Conservation (phyloP, 108 stramenopile species). For the Mediolabrus comicus region DNA sequence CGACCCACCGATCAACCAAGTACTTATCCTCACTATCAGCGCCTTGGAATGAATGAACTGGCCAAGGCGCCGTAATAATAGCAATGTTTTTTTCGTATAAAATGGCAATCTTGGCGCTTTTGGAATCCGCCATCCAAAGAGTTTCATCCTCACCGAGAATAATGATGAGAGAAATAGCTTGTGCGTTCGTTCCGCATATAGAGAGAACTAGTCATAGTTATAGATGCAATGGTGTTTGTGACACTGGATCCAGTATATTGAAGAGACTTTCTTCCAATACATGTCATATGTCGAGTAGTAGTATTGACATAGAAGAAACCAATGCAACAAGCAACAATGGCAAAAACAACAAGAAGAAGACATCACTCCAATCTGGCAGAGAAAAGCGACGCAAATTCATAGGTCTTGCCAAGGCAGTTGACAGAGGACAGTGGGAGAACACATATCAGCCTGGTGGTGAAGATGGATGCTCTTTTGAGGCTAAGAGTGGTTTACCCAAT, state of each 20-base stretch:
- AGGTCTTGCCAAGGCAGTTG: conserved; percentile 84
- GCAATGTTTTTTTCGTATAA: background rate
- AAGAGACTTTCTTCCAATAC: background rate
- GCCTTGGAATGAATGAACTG: too few species aligned
- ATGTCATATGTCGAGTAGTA: background rate
- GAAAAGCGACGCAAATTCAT: conserved; percentile 68
- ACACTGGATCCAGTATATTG: background rate
- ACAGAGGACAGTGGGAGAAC: conserved; percentile 66
- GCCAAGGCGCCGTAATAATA: too few species aligned
- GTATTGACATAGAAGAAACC: background rate
- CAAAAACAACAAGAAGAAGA: conserved; percentile 7
- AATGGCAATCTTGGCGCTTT: background rate
- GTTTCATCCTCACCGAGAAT: too few species aligned
- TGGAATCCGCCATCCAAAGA: background rate
- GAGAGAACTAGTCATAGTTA: too few species aligned
- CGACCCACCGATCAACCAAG: too few species aligned
- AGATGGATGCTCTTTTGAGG: conserved; percentile 54
- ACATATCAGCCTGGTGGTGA: conserved; percentile 69
- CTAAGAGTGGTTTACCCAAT: conserved; percentile 73
- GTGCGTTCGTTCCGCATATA: background rate
- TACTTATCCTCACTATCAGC: too few species aligned
- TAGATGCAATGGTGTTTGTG: too few species aligned
- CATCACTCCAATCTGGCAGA: conserved; percentile 24
- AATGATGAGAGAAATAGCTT: background rate
- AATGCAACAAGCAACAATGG: background rate